phyloP scores from a whole-genome alignment of 345 rosid species.

The Crucihimalaya himalaica region DNA sequence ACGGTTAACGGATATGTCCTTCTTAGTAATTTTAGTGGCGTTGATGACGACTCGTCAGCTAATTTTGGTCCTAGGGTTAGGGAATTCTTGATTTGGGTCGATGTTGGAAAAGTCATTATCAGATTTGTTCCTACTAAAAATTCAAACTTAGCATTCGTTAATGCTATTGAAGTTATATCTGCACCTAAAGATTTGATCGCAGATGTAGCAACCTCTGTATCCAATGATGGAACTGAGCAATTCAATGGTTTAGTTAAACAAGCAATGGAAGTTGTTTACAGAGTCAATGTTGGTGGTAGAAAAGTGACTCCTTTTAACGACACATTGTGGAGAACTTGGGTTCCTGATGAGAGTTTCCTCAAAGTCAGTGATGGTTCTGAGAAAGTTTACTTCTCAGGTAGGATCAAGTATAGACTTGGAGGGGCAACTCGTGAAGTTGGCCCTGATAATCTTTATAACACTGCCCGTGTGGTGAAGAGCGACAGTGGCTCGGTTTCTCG shows the following conservation, averaged over 20 bases:
- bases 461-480: conserved; percentile 66
- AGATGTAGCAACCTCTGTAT: conserved; percentile 51
- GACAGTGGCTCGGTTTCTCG: conserved; percentile 48
- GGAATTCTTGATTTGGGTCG: conserved; percentile 63
- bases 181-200: conserved; percentile 75
- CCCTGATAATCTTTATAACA: conserved; percentile 71
- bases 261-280: conserved; percentile 56
- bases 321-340: conserved; percentile 82
- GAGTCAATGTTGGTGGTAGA: conserved; percentile 76
- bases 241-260: conserved; percentile 54
- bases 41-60: conserved; percentile 9
- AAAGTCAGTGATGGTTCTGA: conserved; percentile 47
- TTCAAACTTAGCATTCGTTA: conserved; percentile 63
- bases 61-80: conserved; percentile 37
- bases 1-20: conserved; percentile 58
- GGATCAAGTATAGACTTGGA: conserved; percentile 62
- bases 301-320: conserved; percentile 84
- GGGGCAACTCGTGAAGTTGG: conserved; percentile 76
- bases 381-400: conserved; percentile 52
- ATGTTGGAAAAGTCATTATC: conserved; percentile 51
- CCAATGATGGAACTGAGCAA: conserved; percentile 42
- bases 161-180: conserved; percentile 79
- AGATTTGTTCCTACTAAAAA: conserved; percentile 51
- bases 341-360: conserved; percentile 62
- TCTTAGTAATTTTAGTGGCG: conserved; percentile 62